Conservation (phyloP, 1,284 basidiomycete genomes). For the Retiboletus fuscus region DNA sequence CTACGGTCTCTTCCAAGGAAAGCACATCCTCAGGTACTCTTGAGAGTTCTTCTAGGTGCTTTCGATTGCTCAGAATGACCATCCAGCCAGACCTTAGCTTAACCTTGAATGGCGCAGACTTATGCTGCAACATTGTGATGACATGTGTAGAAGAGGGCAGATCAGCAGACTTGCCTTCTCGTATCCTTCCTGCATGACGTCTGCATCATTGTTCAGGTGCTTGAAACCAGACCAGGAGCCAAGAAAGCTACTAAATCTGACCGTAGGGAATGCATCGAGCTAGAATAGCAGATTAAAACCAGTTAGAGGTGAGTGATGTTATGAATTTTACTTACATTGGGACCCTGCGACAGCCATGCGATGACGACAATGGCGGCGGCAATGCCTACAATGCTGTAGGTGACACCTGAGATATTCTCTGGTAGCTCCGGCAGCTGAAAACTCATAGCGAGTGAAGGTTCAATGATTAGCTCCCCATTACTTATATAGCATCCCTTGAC, state of each 20-base stretch:
- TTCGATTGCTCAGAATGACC: slow-evolving; percentile 51
- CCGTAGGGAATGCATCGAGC: slow-evolving; percentile 19
- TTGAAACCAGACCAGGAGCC: slow-evolving; percentile 34
- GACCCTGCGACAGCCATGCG: neutral
- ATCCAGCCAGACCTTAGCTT: slow-evolving; percentile 53
- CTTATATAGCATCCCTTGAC: too few relatives aligned
- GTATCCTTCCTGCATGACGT: slow-evolving; percentile 41
- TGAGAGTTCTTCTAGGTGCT: slow-evolving; percentile 49
- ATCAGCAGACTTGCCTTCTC: slow-evolving; percentile 18
- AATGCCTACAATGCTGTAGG: neutral
- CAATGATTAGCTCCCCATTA: neutral
- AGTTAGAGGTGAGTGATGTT: neutral
- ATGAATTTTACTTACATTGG: neutral
- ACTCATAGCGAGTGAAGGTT: neutral
- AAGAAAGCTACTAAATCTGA: slow-evolving; percentile 34
- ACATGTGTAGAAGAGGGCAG: neutral
- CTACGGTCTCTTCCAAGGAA: neutral
- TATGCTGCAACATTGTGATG: slow-evolving; percentile 45
- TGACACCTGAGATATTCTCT: neutral
- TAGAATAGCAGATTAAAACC: neutral
- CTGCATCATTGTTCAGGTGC: slow-evolving; percentile 16
- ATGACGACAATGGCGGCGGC: neutral
- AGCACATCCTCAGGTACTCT: neutral
- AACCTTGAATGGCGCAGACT: slow-evolving; percentile 54
- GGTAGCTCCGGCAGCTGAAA: neutral